Base-by-base conservation (phyloP, 1,139 yeast species). In the Diutina neorugosa region DNA sequence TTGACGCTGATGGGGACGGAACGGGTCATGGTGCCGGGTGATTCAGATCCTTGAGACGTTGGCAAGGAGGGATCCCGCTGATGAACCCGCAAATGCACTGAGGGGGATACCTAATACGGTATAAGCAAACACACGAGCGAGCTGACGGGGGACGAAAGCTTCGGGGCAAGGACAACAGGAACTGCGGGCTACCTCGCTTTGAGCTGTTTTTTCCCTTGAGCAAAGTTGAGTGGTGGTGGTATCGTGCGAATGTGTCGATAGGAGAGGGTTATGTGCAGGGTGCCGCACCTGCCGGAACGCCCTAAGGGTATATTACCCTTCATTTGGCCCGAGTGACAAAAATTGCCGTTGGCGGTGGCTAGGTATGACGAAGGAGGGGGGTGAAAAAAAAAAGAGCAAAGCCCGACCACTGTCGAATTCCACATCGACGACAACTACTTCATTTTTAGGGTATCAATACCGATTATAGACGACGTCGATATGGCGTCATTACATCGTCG, bases 1-100 rank as follows among this genome's bases (percentile, higher is more conserved):
- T 87, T 86, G 52, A 86, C 91, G 53, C 78, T 79, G 61, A 86
- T 74, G 34, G 48, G 48, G 16, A 44, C 25, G 31, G 48, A 12
- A 21, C 48, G 48, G 16, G 27, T 44, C 48, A 44, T 44, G 37
- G 4, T 31, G 37, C 37, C 37, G 37, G 37, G n/a, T 14, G 37
- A 31, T 31, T 31, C 37, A 31, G 37, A 31, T 31, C 37, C 37
- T 31, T 31, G 37, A 31, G 37, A 31, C 37, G 37, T 31, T 31
- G 37, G n/a, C 37, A 31, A 31, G 37, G 37, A 31, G n/a, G 14
- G 37, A 31, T 31, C 37, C 37, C 37, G 37, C 37, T 31, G n/a
- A 2, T 31, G 37, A 11, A 14, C 37, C 37, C 37, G 37, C 37
- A 31, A 14, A 31, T 31, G 37, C 37, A 31, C 37, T 31, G 37